A percentile compares a stretch with the other conserved stretches of the same genome.
Evolutionary conservation across 495 filamentous ascomycete genomes (phyloP).

Genomic region (Penicillium tannophilum): DNA sequence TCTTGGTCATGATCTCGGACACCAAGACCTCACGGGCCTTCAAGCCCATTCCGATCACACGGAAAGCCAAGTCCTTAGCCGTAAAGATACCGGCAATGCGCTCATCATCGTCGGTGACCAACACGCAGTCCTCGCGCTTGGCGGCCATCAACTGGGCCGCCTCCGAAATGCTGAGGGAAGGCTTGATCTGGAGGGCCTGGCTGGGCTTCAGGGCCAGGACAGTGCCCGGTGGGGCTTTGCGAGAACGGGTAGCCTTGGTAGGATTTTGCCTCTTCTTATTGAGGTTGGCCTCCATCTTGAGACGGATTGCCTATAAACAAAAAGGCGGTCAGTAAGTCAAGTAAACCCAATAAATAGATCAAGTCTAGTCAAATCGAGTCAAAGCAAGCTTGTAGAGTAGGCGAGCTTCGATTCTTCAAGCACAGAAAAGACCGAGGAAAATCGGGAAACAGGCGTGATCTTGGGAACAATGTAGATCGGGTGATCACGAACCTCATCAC

Average conservation of each 20-base stretch:
- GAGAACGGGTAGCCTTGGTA: constrained; percentile 73
- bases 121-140: constrained; percentile 97
- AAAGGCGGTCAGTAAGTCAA: constrained; percentile 4
- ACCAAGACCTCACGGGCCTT: constrained; percentile 90
- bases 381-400: not conserved
- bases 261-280: constrained; percentile 90
- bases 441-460: constrained; percentile 13
- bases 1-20: constrained; percentile 99
- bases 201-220: constrained; percentile 94
- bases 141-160: constrained; percentile 98
- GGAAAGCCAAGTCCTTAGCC: constrained; percentile 96
- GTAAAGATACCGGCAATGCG: constrained; percentile 98
- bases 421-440: not conserved
- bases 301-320: constrained; percentile 78
- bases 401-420: not conserved
- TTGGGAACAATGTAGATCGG: constrained; percentile 9
- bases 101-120: constrained; percentile 98
- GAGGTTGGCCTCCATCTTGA: constrained; percentile 95
- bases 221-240: constrained; percentile 94
- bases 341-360: constrained; percentile 6
- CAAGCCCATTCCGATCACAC: constrained; percentile 90
- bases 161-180: constrained; percentile 88
- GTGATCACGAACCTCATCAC: constrained; percentile 82
- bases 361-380: not conserved
- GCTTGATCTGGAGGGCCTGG: constrained; percentile 97